Base-by-base conservation (phyloP, 2,329 filamentous ascomycete genomes). In the Colletotrichum sansevieriae region DNA sequence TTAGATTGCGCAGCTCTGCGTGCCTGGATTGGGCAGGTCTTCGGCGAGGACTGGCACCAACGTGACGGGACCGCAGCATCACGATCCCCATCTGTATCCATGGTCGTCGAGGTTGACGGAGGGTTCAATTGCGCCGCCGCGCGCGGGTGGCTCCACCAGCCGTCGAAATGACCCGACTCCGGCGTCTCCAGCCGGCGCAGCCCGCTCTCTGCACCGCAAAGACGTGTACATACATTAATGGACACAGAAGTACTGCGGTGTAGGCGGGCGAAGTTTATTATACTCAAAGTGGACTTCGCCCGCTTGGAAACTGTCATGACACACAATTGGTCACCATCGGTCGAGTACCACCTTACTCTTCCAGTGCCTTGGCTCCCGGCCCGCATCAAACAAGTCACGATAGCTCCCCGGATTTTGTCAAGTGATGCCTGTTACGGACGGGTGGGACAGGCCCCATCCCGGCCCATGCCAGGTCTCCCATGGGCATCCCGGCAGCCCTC, bases 321-420 rank as follows among this genome's bases (percentile, higher is more conserved):
- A 37, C 33, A 37, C 35, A 49, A 65, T 55, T 65, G 55, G 64
- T 20, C 54, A 33, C 52, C 13, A 37, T 58, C 52, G 46, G 39
- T 20, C 22, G 18, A 46, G 8, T 68, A 56, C 65, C 41, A 68
- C 61, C 65, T 65, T 68, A 65, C 62, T 56, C 55, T 65, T 60
- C 47, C 65, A 56, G 65, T 44, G 20, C 35, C 41, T 56, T 59
- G 55, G 62, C 64, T 49, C 61, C 61, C 6, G 61, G 49, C 55
- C 54, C 54, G 62, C 55, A 46, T 54, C n/a, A n/a, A 11, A 51
- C 43, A 35, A 35, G 35, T 46, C 43, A 22, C 20, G 43, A 58
- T 22, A 63, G 39, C 35, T 59, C 65, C 65, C 65, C 61, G 52
- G 61, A 65, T 65, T 59, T 59, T 41, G 22, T 46, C 49, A 41